Conservation (phyloP, 805 yeast species). For the Hanseniaspora lachancei region DNA sequence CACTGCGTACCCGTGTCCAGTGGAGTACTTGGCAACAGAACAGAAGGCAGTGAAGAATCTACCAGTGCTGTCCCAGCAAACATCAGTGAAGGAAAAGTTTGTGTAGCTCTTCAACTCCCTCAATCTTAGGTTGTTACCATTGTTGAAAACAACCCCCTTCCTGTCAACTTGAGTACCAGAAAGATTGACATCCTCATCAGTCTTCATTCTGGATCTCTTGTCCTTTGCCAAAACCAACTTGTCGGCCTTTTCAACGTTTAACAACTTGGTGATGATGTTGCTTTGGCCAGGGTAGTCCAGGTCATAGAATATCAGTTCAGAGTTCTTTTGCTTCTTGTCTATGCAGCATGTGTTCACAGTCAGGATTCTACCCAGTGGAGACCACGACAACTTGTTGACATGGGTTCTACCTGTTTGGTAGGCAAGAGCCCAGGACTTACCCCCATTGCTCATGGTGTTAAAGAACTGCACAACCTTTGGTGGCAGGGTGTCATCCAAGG, state of each 20-base stretch:
- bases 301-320: constrained; percentile 78
- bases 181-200: constrained; percentile 26
- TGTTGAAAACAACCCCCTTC: constrained; percentile 4
- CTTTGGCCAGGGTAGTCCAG: constrained; percentile 63
- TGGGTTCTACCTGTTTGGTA: constrained; percentile 48
- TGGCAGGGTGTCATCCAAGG: constrained; percentile 47
- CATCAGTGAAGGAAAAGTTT: constrained; percentile 65
- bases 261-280: constrained; percentile 14
- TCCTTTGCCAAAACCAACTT: neutral
- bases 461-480: constrained; percentile 64
- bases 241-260: neutral
- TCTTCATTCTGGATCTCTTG: constrained; percentile 28
- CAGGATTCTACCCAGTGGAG: constrained; percentile 86
- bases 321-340: constrained; percentile 32
- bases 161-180: constrained; percentile 23
- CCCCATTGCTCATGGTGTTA: constrained; percentile 28
- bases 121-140: constrained; percentile 10
- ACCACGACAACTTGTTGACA: constrained; percentile 66
- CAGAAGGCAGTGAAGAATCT: constrained; percentile 82
- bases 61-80: constrained; percentile 94
- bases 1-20: constrained; percentile 82
- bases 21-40: constrained; percentile 66
- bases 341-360: constrained; percentile 37
- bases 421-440: constrained; percentile 48
- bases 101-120: constrained; percentile 47